Evolutionary conservation across 371 early-diverging fungal genomes (phyloP), one percentile per base, ranked within the genome.

Genomic region (Zychaea mexicana): DNA sequence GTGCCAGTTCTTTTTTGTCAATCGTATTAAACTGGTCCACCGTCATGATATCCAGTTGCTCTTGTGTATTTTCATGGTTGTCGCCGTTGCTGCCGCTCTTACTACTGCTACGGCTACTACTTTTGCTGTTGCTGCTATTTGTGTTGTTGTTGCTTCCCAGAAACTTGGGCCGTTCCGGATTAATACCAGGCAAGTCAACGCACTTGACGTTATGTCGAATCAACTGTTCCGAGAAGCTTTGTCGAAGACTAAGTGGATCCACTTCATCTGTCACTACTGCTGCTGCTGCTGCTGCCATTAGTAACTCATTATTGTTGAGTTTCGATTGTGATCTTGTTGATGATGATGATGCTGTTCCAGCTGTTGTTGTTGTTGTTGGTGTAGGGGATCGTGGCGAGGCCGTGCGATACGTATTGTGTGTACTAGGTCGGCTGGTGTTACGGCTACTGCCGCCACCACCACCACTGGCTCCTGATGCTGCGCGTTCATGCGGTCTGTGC

Each of bases 121-220:
- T n/a, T n/a, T n/a, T n/a, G n/a, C 7, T 13, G 15, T 24, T 1
- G n/a, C 33, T 15, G 42, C 13, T 39, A 12, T 42, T 39, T 9
- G 19, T 57, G 39, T 21, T 26, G 13, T 19, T n/a, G 42, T 30
- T 31, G 3, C 21, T 36, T 2, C 3, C 1, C 36, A 46, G 1
- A 31, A 65, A 65, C 12, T 30, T 19, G 3, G 65, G 65, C 28
- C 19, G 36, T 21, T 54, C 59, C 0, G 65, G 65, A 45, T 65
- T 53, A 15, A 65, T 59, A 2, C 53, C 60, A 5, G 60, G 27
- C 13, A 65, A n/a, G 42, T 52, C 45, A 47, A 53, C 46, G 17
- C 30, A 30, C n/a, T 52, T 15, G 27, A 65, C 33, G 13, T 15
- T 21, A 45, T 61, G 27, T 22, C 26, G 21, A 15, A 19, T 21